Conservation (phyloP, 192 early-diverging fungal genomes). For the Mortierella hygrophila region DNA sequence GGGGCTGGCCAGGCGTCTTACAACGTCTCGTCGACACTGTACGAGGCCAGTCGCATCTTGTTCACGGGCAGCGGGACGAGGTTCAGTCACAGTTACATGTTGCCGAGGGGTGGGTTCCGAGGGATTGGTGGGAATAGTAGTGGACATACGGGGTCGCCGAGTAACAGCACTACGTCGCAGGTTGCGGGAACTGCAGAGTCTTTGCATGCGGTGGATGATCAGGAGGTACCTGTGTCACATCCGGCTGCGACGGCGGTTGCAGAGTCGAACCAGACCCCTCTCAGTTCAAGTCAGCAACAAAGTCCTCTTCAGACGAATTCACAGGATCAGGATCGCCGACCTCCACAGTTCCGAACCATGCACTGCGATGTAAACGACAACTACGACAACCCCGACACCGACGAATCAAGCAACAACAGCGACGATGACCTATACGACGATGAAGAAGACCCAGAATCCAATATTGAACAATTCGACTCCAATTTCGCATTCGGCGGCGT, state of each 20-base stretch:
- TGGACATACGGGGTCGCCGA: conserved; percentile 16
- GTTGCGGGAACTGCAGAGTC: conserved; percentile 19
- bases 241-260: too few species aligned
- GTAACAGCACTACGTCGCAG: neutral
- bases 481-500: conserved; percentile 46
- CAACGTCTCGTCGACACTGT: conserved; percentile 37
- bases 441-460: conserved; percentile 10
- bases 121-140: conserved; percentile 48
- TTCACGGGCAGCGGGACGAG: conserved; percentile 48
- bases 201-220: neutral
- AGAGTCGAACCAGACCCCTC: neutral
- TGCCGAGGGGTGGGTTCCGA: conserved; percentile 46
- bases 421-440: neutral
- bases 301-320: neutral
- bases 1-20: conserved; percentile 37
- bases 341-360: neutral
- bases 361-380: neutral
- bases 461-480: conserved; percentile 20
- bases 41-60: conserved; percentile 28
- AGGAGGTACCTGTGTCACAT: neutral
- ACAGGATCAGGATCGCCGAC: neutral
- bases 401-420: neutral
- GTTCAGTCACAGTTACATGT: conserved; percentile 43
- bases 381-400: neutral
- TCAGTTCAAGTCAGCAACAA: neutral